These are phyloP conservation scores for Globisporangium ultimum DNA, from an alignment of 352 stramenopile genomes.

Conservation along the genomic window DNA sequence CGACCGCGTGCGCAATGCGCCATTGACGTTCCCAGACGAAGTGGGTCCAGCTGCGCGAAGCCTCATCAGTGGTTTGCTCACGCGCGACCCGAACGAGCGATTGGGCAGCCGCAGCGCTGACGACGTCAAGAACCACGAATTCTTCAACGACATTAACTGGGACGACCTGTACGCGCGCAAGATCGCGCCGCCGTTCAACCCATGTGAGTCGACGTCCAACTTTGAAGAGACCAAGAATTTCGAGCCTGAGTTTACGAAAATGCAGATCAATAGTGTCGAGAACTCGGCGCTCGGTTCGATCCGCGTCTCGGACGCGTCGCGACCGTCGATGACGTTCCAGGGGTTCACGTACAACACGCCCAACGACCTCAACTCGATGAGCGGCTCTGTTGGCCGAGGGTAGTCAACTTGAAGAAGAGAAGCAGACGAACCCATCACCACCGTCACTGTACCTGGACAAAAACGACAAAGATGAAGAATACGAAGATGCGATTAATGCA, in stretches of 20 bases:
- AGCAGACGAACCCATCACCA: neutral
- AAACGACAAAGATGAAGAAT: neutral
- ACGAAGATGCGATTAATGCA: too few relatives aligned
- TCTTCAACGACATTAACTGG: constrained; percentile 83
- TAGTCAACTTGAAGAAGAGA: constrained; percentile 23
- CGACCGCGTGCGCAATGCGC: constrained; percentile 84
- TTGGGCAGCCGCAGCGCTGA: constrained; percentile 73
- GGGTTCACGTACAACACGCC: constrained; percentile 89
- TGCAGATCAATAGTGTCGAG: constrained; percentile 87
- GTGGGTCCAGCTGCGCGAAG: constrained; percentile 65
- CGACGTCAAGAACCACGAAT: constrained; percentile 85
- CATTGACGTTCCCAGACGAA: constrained; percentile 86
- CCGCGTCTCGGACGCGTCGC: constrained; percentile 71
- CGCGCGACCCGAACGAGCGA: constrained; percentile 74
- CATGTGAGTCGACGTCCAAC: constrained; percentile 57
- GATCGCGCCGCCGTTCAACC: constrained; percentile 82
- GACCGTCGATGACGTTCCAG: constrained; percentile 87
- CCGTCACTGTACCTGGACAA: neutral
- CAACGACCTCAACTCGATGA: constrained; percentile 79
- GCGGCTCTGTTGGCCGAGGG: constrained; percentile 50
- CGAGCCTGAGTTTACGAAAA: constrained; percentile 88
- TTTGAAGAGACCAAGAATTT: constrained; percentile 88
- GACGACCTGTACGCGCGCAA: constrained; percentile 80
- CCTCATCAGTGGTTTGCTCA: constrained; percentile 83
- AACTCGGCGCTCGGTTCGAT: constrained; percentile 59